Conservation (phyloP, 1,139 yeast species). For the Lizanozyma gosingica region DNA sequence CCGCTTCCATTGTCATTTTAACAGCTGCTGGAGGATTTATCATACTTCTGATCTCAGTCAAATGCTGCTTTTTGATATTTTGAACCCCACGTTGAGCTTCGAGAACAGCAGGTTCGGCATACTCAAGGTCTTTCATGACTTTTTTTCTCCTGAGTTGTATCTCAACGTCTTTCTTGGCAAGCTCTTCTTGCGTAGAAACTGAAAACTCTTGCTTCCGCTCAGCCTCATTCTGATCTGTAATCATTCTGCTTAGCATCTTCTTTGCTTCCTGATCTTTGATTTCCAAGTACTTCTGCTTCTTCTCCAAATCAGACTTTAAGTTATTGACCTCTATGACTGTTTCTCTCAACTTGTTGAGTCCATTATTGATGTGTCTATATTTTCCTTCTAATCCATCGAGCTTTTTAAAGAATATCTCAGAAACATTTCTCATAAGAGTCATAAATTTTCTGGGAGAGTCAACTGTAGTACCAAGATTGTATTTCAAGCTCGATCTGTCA, state of each 20-base stretch:
- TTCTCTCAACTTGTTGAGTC: slow-evolving; percentile 68
- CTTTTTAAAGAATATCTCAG: slow-evolving; percentile 30
- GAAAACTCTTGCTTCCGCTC: slow-evolving; percentile 88
- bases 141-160: slow-evolving; percentile 44
- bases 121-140: slow-evolving; percentile 57
- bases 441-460: slow-evolving; percentile 53
- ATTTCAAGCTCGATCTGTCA: slow-evolving; percentile 23
- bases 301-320: slow-evolving; percentile 45
- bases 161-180: slow-evolving; percentile 58
- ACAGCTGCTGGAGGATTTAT: slow-evolving; percentile 86
- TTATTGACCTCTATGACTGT: slow-evolving; percentile 67
- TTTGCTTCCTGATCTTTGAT: slow-evolving; percentile 63
- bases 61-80: slow-evolving; percentile 84
- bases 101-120: slow-evolving; percentile 75
- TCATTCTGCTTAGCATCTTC: slow-evolving; percentile 63
- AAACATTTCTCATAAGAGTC: slow-evolving; percentile 42
- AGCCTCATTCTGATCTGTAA: slow-evolving; percentile 86
- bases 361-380: slow-evolving; percentile 65
- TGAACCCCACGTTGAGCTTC: slow-evolving; percentile 86
- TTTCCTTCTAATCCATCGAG: slow-evolving; percentile 48
- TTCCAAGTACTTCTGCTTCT: slow-evolving; percentile 41
- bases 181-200: slow-evolving; percentile 60
- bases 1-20: slow-evolving; percentile 79
- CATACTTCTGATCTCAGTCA: slow-evolving; percentile 86
- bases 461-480: slow-evolving; percentile 5